These are phyloP conservation scores for Leonotis leonurus DNA, from an alignment of 257 asterid species.

Conservation along the genomic window DNA sequence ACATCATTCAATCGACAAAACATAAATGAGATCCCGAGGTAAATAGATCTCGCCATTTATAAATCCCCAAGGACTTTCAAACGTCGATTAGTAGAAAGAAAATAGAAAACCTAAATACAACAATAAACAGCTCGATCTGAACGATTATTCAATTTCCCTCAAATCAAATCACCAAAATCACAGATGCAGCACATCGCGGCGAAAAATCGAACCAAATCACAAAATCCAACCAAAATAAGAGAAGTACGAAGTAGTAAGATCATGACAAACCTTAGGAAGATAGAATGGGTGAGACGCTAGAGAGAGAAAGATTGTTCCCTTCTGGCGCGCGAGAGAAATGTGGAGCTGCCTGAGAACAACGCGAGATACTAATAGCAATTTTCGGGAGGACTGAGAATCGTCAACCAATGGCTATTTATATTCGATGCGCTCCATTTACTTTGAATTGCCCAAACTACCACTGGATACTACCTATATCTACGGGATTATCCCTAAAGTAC, in stretches of 20 bases:
- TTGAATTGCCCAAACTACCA: conserved; percentile 19
- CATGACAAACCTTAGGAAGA: conserved; percentile 24
- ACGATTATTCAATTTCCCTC: not conserved
- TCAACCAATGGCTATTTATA: conserved; percentile 30
- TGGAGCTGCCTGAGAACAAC: conserved; percentile 28
- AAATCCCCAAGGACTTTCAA: not conserved
- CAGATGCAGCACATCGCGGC: conserved; percentile 4
- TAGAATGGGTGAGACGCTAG: conserved; percentile 18
- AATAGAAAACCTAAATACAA: conserved; percentile 7
- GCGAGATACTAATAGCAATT: conserved; percentile 21
- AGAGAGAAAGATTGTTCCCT: conserved; percentile 10
- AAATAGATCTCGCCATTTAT: not conserved
- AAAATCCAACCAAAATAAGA: conserved; percentile 10
- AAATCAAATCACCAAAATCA: not conserved
- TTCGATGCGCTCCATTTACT: conserved; percentile 4
- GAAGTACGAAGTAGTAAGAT: not conserved
- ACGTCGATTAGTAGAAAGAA: not conserved
- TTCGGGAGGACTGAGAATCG: conserved; percentile 21
- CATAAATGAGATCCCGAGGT: not conserved
- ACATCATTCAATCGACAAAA: not conserved
- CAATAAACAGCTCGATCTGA: conserved; percentile 10
- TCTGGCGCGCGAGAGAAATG: conserved; percentile 19
- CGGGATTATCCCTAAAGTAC: conserved; percentile 22
- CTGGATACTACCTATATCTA: conserved; percentile 2
- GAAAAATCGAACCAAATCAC: conserved; percentile 9